Evolutionary conservation across 192 early-diverging fungal genomes (phyloP).

Genomic region (Podila epicladia): DNA sequence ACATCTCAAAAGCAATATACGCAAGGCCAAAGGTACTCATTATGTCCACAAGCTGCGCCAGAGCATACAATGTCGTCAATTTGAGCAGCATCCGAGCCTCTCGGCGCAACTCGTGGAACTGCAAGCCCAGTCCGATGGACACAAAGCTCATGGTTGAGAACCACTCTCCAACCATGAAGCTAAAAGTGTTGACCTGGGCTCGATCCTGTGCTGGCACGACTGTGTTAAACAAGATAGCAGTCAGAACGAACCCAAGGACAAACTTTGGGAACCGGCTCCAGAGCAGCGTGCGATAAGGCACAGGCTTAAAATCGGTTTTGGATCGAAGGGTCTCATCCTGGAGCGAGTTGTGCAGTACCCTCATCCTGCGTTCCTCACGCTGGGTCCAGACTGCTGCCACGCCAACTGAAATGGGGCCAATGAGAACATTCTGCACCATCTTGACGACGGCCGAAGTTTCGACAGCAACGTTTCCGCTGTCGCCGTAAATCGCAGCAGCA

Average conservation of each 20-base stretch:
- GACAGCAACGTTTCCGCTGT: constrained; percentile 39
- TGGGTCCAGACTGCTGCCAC: constrained; percentile 58
- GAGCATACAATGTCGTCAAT: constrained; percentile 53
- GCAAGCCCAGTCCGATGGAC: constrained; percentile 60
- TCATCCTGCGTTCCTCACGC: constrained; percentile 45
- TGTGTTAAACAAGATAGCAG: constrained; percentile 61
- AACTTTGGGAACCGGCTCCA: constrained; percentile 65
- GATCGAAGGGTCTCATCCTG: constrained; percentile 25
- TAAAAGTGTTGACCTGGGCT: constrained; percentile 52
- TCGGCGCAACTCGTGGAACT: constrained; percentile 57
- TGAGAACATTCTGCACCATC: constrained; percentile 65
- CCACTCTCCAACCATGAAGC: constrained; percentile 64
- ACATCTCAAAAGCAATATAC: constrained; percentile 56
- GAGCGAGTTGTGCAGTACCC: constrained; percentile 18
- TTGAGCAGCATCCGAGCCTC: constrained; percentile 53
- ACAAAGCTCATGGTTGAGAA: constrained; percentile 65
- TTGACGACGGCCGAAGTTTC: constrained; percentile 63
- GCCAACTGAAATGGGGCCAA: constrained; percentile 61
- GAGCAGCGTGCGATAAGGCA: constrained; percentile 31
- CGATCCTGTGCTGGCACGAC: constrained; percentile 44
- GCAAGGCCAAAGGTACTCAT: constrained; percentile 53
- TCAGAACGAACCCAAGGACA: constrained; percentile 61
- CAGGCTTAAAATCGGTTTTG: constrained; percentile 30
- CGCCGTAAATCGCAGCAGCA: constrained; percentile 60
- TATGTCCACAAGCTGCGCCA: constrained; percentile 63